phyloP scores from a whole-genome alignment of 2,329 filamentous ascomycete species.

The Fusarium udum region DNA sequence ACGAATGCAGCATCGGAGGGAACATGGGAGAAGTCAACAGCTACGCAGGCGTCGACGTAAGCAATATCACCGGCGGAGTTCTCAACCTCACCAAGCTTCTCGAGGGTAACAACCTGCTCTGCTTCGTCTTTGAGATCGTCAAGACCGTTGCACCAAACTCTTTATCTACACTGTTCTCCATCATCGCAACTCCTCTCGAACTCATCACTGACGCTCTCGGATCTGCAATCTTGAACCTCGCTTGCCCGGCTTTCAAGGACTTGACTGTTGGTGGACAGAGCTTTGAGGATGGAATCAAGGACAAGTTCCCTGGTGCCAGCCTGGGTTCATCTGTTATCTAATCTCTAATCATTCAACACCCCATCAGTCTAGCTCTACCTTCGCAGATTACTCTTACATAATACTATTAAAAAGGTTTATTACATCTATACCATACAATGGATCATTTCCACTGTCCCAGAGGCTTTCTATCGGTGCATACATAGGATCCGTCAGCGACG shows the following conservation, averaged over 20 bases:
- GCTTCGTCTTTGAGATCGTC: slow-evolving; percentile 19
- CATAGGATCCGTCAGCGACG: background rate
- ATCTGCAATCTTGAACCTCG: background rate
- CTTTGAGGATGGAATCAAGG: background rate
- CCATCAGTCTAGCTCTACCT: background rate
- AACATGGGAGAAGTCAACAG: slow-evolving; percentile 17
- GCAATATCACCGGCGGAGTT: slow-evolving; percentile 6
- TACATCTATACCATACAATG: slow-evolving; percentile 34
- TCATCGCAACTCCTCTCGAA: background rate
- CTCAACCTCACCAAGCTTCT: slow-evolving; percentile 13
- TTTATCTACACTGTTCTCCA: background rate
- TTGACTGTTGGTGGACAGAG: background rate
- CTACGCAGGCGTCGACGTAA: slow-evolving; percentile 15
- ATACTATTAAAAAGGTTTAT: slow-evolving; percentile 38
- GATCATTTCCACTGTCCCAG: slow-evolving; percentile 28
- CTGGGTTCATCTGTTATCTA: background rate
- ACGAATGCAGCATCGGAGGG: slow-evolving; percentile 1
- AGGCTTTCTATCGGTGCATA: slow-evolving; percentile 20
- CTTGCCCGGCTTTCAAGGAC: slow-evolving; percentile 16
- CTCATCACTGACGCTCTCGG: slow-evolving; percentile 1
- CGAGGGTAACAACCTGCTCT: slow-evolving; percentile 12
- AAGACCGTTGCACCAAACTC: slow-evolving; percentile 11
- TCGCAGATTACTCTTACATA: background rate
- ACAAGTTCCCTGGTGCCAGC: slow-evolving; percentile 9
- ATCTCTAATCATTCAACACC: accelerated